These are phyloP conservation scores for Zoysia japonica DNA, from an alignment of 176 grass and related monocot genomes.

Conservation along the genomic window DNA sequence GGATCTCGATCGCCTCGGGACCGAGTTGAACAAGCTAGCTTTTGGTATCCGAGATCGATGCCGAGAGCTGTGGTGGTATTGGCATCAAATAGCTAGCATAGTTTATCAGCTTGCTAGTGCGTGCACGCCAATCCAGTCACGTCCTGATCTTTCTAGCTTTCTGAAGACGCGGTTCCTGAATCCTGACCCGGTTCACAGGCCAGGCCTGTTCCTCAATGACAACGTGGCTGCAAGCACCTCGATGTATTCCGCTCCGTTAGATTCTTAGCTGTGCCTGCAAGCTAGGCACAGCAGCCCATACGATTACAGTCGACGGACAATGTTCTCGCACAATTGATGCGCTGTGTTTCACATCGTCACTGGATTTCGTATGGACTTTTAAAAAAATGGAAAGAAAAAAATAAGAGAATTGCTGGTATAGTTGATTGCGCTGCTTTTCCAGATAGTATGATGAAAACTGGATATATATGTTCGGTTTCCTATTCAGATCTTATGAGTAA, in stretches of 20 bases:
- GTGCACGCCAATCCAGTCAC: not conserved
- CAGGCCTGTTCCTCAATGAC: constrained; percentile 36
- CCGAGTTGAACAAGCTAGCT: too few relatives aligned
- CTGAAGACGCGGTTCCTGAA: constrained; percentile 23
- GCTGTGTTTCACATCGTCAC: constrained; percentile 1
- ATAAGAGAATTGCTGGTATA: not conserved
- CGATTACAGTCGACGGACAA: not conserved
- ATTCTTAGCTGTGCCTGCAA: constrained; percentile 41
- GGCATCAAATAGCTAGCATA: too few relatives aligned
- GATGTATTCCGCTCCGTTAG: not conserved
- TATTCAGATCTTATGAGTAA: not conserved
- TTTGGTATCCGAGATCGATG: too few relatives aligned
- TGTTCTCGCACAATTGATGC: constrained; percentile 5
- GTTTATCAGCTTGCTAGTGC: not conserved
- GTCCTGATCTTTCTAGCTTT: not conserved
- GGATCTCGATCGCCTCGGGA: too few relatives aligned
- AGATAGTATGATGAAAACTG: not conserved
- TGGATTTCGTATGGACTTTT: not conserved
- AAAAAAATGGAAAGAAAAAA: too few relatives aligned
- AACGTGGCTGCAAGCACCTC: constrained; percentile 51
- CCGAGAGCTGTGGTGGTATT: too few relatives aligned
- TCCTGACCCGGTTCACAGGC: not conserved
- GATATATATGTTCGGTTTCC: not conserved
- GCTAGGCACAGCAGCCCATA: constrained; percentile 26
- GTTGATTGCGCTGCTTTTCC: not conserved